Conservation (phyloP, 176 grass and related monocot genomes). For the Triticum urartu region DNA sequence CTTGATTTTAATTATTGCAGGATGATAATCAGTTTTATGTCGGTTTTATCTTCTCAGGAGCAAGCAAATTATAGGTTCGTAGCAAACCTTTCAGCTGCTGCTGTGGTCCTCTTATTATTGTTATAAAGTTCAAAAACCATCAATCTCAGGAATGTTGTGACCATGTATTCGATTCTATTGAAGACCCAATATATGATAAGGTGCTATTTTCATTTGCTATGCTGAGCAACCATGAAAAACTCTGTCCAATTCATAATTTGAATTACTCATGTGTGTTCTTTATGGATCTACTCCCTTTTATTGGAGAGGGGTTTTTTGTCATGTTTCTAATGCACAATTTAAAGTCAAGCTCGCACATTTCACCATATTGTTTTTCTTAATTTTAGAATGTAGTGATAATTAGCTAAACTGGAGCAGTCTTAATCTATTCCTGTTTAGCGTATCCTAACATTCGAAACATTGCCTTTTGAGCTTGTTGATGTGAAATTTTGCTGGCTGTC, state of each 20-base stretch:
- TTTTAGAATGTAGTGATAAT: not conserved
- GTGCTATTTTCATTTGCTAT: no score
- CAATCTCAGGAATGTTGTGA: no score
- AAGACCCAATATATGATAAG: no score
- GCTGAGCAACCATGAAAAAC: no score
- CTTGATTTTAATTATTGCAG: no score
- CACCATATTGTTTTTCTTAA: not conserved
- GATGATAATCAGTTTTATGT: no score
- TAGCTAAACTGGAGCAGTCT: not conserved
- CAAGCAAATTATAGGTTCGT: no score
- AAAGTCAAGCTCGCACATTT: conserved; percentile 8
- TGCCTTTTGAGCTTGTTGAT: not conserved
- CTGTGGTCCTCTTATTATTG: no score
- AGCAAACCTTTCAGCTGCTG: no score
- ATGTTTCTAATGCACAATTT: not conserved
- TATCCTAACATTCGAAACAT: not conserved
- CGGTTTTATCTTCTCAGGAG: no score
- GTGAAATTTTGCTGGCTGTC: not conserved
- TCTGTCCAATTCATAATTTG: not conserved
- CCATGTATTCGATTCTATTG: no score
- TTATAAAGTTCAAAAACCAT: no score
- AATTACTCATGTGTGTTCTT: conserved; percentile 4
- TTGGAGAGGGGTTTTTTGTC: not conserved
- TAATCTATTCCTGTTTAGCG: not conserved
- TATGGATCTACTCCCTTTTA: not conserved